Base-by-base conservation (phyloP, 75 land plant species). In the Chamaecyparis obtusa region DNA sequence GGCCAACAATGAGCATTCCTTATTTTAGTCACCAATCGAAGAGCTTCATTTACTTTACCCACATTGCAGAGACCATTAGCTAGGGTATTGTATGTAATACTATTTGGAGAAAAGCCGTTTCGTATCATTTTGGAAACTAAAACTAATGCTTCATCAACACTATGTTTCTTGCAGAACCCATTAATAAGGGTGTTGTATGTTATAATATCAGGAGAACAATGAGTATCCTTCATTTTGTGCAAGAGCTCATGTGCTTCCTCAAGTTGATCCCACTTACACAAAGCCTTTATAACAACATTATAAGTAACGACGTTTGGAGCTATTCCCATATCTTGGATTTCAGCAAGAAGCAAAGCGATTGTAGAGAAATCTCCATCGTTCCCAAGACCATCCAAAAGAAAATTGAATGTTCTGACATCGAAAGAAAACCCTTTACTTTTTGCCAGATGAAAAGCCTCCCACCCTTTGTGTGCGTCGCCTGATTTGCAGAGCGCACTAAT, bases 311-410 rank as follows among this genome's bases (percentile, higher is more conserved):
- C 92, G 91, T 90, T 86, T 1, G 98, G 96, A 74, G 30, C 43
- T 81, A 93, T 89, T 33, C 89, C 90, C 85, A 51, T 85, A 13
- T 92, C 89, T 88, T 92, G 89, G 95, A 96, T 94, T 88, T 89
- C 91, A 35, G 54, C 69, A 54, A 95, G 78, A 54, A 96, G 87
- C 48, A 27, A 14, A 84, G 88, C 90, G 79, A 95, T 92, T 86
- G 84, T 89, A 17, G 82, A 71, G 49, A 92, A 88, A 51, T 93
- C 89, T 16, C 90, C 74, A 15, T 27, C 88, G 79, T 87, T 93
- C 17, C 90, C 91, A 49, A 96, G 88, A 32, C 91, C 94, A 17
- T 88, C 89, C 85, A 96, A 84, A 36, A 78, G 81, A 27, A 78
- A 36, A 78, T 78, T 78, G 81, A 37, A 78, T 16, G 43, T 8